Base-by-base conservation (phyloP, 805 yeast species). In the Kuraishia molischiana region DNA sequence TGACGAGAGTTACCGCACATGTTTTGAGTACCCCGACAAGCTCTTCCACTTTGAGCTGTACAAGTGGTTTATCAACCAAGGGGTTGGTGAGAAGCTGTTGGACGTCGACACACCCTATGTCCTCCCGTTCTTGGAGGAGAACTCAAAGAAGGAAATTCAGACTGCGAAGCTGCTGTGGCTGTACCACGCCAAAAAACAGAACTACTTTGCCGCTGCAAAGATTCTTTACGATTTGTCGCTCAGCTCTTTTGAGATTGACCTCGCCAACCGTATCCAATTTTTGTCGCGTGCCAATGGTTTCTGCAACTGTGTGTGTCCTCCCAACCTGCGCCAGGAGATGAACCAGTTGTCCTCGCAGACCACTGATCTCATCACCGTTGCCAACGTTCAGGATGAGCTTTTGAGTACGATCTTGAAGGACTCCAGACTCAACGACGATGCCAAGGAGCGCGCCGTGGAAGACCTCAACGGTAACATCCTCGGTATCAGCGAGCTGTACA, bases 211-310 rank as follows among this genome's bases (percentile, higher is more conserved):
- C 28, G 95, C 97, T n/a, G 95, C 97, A 0, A 74, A 74, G 45
- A 82, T 84, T 18, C 64, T 86, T 35, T 82, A 81, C 49, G 70
- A 75, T 4, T 62, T 92, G 40, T 81, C 96, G 0, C 62, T 77
- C 17, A 81, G 94, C 14, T 79, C 77, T 37, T 85, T 86, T 55
- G 70, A 72, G 9, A 65, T 90, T 36, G 62, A 71, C 28, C 67
- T 90, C 41, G 69, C 72, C 29, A 79, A 81, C 49, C 73, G 98
- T 54, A 80, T 90, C 32, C 96, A 89, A 58, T 86, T 73, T 53
- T 65, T 92, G 38, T 85, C 97, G 1, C 72, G 97, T 47, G 97
- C 97, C 1, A 83, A 82, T 56, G 95, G 95, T 3, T 87, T 85
- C 63, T 83, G 95, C 56, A 85, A 85, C 52, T 82, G 95, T 56